phyloP scores from a whole-genome alignment of 1,284 basidiomycete species.

The Sporisorium sorghi region DNA sequence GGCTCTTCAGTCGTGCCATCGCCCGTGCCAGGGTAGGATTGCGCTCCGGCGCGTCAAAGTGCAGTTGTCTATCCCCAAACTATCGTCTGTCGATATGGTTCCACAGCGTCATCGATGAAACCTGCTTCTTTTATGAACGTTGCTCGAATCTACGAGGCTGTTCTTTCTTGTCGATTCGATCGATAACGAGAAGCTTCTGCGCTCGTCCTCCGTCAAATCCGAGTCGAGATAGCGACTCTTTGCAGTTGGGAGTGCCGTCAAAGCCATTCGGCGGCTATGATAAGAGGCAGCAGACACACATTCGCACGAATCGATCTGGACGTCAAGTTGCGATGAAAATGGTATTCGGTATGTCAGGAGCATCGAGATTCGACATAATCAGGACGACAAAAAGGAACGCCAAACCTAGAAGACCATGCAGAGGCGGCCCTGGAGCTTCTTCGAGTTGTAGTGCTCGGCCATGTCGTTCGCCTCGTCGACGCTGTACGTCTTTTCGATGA shows the following conservation, averaged over 20 bases:
- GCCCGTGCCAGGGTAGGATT: too few species aligned
- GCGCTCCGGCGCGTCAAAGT: too few species aligned
- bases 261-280: too few species aligned
- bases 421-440: conserved; percentile 54
- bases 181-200: neutral
- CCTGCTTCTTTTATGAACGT: too few species aligned
- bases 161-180: neutral
- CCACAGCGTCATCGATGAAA: too few species aligned
- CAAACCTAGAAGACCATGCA: conserved; percentile 57
- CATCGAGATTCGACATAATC: neutral
- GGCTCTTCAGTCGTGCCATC: too few species aligned
- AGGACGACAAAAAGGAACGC: neutral
- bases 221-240: neutral
- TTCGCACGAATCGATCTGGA: neutral
- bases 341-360: neutral
- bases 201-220: neutral
- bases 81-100: too few species aligned
- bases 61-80: too few species aligned
- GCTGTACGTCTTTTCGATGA: conserved; percentile 61
- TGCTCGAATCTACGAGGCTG: too few species aligned
- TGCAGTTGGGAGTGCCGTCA: neutral
- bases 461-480: conserved; percentile 59
- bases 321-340: neutral
- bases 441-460: conserved; percentile 54
- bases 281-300: neutral